Base-by-base conservation (phyloP, 768 basidiomycete species). In the Myochromella boudieri region DNA sequence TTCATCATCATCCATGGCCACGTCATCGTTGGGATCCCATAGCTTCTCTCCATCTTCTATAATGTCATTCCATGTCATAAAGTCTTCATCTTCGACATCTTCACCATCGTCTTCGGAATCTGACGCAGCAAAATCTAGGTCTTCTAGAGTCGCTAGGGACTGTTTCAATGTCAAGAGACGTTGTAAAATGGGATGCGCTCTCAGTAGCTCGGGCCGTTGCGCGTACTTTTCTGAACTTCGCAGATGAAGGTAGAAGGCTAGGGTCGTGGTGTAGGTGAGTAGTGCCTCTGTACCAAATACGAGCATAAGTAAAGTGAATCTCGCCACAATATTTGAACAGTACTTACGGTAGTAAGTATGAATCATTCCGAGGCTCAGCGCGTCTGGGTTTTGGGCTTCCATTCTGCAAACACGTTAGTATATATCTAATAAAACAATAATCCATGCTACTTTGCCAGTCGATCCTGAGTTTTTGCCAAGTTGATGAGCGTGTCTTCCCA, bases 241-340 rank as follows among this genome's bases (percentile, higher is more conserved):
- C n/a, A 98, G 75, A 63, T 94, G 83, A 31, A 98, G 71, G 68
- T 95, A 97, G 69, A 94, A 97, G 1, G 94, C 89, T 36, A 98
- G 83, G 2, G 84, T 85, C 1, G 93, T 90, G 15, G 90, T 77
- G 60, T 98, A 98, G 7, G 94, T 91, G 28, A 97, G 70, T 2
- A 95, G 73, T 1, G 93, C 80, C 74, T 98, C 95, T 97, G 40
- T 31, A 39, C n/a, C 47, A 32, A 15, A 12, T 17, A 26, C 34
- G 10, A 32, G 48, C 4, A n/a, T n/a, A n/a, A n/a, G n/a, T n/a
- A n/a, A 36, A 14, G 26, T 46, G 8, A 45, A 26, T 12, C 22
- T 14, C 15, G 36, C 9, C 24, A 26, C n/a, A n/a, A n/a, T n/a
- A 2, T 33, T 37, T 33, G 4, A 24, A 29, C 43, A 15, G 4